Percentiles rank a stretch among this genome's conserved stretches.
phyloP scores from a whole-genome alignment of 768 basidiomycete genomes.

The Auriscalpium vulgare region DNA sequence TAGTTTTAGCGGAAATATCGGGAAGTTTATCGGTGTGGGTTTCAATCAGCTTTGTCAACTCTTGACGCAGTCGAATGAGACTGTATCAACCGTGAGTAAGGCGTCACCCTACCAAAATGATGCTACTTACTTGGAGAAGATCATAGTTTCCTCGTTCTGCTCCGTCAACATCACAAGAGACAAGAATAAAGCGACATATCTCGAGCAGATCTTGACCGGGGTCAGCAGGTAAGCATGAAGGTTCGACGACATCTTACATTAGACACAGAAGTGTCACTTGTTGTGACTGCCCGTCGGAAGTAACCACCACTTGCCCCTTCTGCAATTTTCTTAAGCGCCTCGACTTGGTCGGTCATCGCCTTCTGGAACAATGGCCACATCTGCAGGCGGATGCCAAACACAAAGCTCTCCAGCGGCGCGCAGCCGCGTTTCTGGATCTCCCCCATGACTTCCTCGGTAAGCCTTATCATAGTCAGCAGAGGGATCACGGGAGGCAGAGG shows the following conservation, averaged over 20 bases:
- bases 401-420: conserved; percentile 71
- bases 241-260: conserved; percentile 35
- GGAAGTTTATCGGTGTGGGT: conserved; percentile 63
- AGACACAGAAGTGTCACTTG: conserved; percentile 63
- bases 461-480: conserved; percentile 83
- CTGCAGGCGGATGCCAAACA: conserved; percentile 72
- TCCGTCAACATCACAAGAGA: conserved; percentile 74
- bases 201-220: conserved; percentile 49
- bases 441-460: conserved; percentile 72
- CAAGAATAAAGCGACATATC: conserved; percentile 77
- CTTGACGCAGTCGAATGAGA: conserved; percentile 76
- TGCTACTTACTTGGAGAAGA: conserved; percentile 76
- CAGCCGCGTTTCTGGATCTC: conserved; percentile 75
- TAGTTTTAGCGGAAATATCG: conserved; percentile 54
- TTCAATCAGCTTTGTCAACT: conserved; percentile 68
- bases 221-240: too few species aligned
- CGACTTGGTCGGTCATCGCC: conserved; percentile 75
- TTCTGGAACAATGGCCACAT: conserved; percentile 96
- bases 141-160: conserved; percentile 91
- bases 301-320: conserved; percentile 61
- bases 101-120: not conserved
- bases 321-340: conserved; percentile 73
- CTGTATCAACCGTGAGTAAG: conserved; percentile 31
- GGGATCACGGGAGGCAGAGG: conserved; percentile 68
- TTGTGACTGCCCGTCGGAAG: conserved; percentile 50